A percentile compares a stretch with the other conserved stretches of the same genome.
Conservation (phyloP, 495 filamentous ascomycete species). For the Aspergillus ellipticus region DNA sequence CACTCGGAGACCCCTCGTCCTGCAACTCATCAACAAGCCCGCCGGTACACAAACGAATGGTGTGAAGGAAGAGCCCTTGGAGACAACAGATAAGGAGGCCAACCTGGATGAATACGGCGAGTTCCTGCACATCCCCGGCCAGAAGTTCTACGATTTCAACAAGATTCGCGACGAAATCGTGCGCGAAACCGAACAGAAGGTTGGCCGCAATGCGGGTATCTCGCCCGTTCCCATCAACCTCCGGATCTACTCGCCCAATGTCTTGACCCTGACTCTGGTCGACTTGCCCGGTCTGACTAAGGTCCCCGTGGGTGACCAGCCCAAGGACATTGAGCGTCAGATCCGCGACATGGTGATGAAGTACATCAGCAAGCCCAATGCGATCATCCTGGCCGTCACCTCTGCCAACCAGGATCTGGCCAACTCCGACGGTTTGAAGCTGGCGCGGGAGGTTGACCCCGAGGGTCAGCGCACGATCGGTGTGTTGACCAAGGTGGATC, state of each 20-base stretch:
- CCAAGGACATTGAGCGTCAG: slow-evolving; percentile 95
- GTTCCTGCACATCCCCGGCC: slow-evolving; percentile 95
- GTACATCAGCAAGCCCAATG: slow-evolving; percentile 96
- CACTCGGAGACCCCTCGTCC: slow-evolving; percentile 89
- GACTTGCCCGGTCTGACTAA: slow-evolving; percentile 97
- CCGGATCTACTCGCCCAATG: slow-evolving; percentile 96
- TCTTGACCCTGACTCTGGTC: slow-evolving; percentile 94
- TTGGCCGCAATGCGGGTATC: slow-evolving; percentile 93
- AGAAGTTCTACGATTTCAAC: slow-evolving; percentile 99
- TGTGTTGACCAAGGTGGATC: slow-evolving; percentile 97
- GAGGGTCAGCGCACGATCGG: slow-evolving; percentile 98
- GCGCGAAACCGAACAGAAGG: slow-evolving; percentile 93
- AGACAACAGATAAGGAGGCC: slow-evolving; percentile 75
- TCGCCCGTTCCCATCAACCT: slow-evolving; percentile 95
- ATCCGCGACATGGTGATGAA: slow-evolving; percentile 99
- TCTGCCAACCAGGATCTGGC: slow-evolving; percentile 96
- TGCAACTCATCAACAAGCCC: slow-evolving; percentile 94
- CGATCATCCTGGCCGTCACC: slow-evolving; percentile 95
- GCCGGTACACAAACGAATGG: slow-evolving; percentile 68
- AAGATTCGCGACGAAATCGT: slow-evolving; percentile 99
- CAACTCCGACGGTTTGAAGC: slow-evolving; percentile 95
- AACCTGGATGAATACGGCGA: slow-evolving; percentile 98
- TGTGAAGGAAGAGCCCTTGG: slow-evolving; percentile 59
- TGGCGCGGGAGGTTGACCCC: slow-evolving; percentile 95
- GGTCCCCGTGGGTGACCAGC: slow-evolving; percentile 97